A percentile compares a stretch with the other conserved stretches of the same genome.
phyloP scores from a whole-genome alignment of 495 filamentous ascomycete species.

The Aspergillus olivimuriae region DNA sequence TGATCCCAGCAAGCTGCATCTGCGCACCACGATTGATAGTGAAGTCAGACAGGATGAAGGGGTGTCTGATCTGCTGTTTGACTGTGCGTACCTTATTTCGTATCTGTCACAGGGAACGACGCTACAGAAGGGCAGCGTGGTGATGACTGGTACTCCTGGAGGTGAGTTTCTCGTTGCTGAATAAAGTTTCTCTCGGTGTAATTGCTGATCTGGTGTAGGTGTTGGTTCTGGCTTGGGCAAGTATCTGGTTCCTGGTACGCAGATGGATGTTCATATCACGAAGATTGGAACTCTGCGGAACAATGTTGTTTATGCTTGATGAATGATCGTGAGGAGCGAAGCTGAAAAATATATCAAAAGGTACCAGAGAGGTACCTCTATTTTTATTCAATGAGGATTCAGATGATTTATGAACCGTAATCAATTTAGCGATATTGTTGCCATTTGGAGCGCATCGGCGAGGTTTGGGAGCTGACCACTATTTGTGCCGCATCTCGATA shows the following conservation, averaged over 20 bases:
- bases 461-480: too few relatives aligned
- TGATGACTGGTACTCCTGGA: slow-evolving; percentile 61
- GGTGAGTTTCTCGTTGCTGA: slow-evolving; percentile 26
- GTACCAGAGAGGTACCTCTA: too few relatives aligned
- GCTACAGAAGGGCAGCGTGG: slow-evolving; percentile 60
- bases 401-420: too few relatives aligned
- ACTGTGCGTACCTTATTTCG: slow-evolving; percentile 54
- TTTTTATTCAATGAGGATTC: too few relatives aligned
- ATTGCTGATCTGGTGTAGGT: too few relatives aligned
- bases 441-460: too few relatives aligned
- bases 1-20: slow-evolving; percentile 49
- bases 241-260: slow-evolving; percentile 29
- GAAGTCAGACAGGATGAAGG: slow-evolving; percentile 54
- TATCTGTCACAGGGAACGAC: slow-evolving; percentile 66
- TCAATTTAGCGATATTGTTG: too few relatives aligned
- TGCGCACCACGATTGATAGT: slow-evolving; percentile 57
- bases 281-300: slow-evolving; percentile 33
- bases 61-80: slow-evolving; percentile 65
- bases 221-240: too few relatives aligned
- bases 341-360: too few relatives aligned
- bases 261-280: slow-evolving; percentile 31
- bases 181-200: too few relatives aligned
- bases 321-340: too few relatives aligned
- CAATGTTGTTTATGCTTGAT: slow-evolving; percentile 21
- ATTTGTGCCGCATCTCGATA: too few relatives aligned